Evolutionary conservation across 768 basidiomycete genomes (phyloP), one percentile per base, ranked within the genome.

Genomic region (Hebeloma cylindrosporum): DNA sequence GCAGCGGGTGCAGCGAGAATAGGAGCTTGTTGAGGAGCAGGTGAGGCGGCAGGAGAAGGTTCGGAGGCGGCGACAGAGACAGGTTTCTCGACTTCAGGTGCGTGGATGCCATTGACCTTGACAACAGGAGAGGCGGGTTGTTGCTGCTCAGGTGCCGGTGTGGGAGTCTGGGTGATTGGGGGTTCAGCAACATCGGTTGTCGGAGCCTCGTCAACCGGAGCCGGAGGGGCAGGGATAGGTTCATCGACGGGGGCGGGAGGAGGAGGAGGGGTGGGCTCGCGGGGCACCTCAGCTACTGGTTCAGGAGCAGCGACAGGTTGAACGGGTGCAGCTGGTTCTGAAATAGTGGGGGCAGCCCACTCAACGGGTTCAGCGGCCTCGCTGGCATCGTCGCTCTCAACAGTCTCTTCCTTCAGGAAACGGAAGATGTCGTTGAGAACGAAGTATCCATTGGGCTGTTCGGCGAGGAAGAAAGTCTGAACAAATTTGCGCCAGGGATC

Each of bases 391-490:
- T 90, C 92, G 21, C 75, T 75, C 53, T 92, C 92, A 42, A 89
- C 84, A 6, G 80, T 71, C 61, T 97, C 93, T 71, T 97, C 96
- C 74, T 96, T 97, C 52, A 99, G 75, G 78, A 96, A 98, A 48
- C 96, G 88, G 84, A 98, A 99, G 73, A 98, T 97, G 72, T 99
- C 96, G 70, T 99, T 99, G 69, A 99, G 84, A 53, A 99, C 96
- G 63, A 95, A 99, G 74, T 98, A 99, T 31, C 96, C 96, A 57
- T 95, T 96, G 10, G 93, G 92, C 70, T 99, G 96, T 68, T 97
- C 93, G 28, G 96, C 96, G 43, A 99, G 85, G 88, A 99, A 98
- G 73, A 99, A 98, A 5, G 95, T 97, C 72, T 99, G 96, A 8
- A 93, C 94, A 59, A 99, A 99, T 72, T 98, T 99, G 61, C 87